Evolutionary conservation across 225 moss, liverwort and hornwort species (phyloP), one percentile per base, ranked within the genome.

Genomic region (Polytrichum commune): DNA sequence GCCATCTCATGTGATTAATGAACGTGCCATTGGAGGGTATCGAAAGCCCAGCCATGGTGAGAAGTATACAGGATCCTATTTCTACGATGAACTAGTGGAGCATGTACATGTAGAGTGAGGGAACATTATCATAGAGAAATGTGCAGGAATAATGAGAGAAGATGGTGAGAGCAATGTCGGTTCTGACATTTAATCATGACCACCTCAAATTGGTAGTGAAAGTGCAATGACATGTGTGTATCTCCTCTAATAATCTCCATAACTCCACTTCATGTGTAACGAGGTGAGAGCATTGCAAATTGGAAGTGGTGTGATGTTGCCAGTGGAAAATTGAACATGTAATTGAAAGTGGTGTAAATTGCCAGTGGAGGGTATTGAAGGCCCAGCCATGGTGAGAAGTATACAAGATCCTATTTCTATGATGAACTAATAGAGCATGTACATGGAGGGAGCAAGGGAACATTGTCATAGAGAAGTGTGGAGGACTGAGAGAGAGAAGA

Each of bases 81-180:
- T 32, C 33, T 32, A 27, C 29, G 1, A 30, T 29, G 29, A 16
- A 46, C 13, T 26, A 16, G 13, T 46, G 46, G 4, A 46, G 46
- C 46, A 3, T 46, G 46, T 46, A 4, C 46, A 46, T 46, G 46
- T 13, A 10, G 38, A 46, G 13, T 1, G 4, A 46, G 65, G 54
- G 20, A 55, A 68, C 22, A 68, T 68, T 27, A 54, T 68, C 68
- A 68, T 28, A 68, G 68, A 53, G 25, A 55, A 68, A 53, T 67
- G 67, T 54, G 67, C 67, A 54, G 13, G 27, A 54, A 54, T 68
- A 63, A 63, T 24, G 27, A 8, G 18, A 24, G 27, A 9, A 20
- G 58, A 24, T 13, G 62, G 27, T 24, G 62, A 4, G 46, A 46
- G 0, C 16, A 46, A 46, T 46, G 46, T 4, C 16, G 2, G 62